These are phyloP conservation scores for Priceomyces fermenticarens DNA, from an alignment of 805 yeast genomes.

Conservation along the genomic window DNA sequence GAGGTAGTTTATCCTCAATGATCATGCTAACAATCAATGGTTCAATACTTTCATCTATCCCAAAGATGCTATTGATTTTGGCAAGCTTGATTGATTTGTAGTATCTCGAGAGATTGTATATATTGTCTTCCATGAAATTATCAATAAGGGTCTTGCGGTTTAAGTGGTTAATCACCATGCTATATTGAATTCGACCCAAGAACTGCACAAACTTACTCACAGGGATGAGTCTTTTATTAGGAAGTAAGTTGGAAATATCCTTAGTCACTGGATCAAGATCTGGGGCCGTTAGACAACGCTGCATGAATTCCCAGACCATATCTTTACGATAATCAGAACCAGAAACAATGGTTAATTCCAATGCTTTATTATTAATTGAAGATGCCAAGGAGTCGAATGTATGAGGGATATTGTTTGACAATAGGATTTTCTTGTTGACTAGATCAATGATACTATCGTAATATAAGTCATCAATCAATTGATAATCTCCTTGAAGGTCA, in stretches of 20 bases:
- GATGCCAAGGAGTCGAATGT: conserved; percentile 6
- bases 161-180: conserved; percentile 7
- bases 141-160: conserved; percentile 11
- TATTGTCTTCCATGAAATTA: conserved; percentile 30
- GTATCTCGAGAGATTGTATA: conserved; percentile 26
- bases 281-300: conserved; percentile 4
- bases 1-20: conserved; percentile 26
- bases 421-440: conserved; percentile 29
- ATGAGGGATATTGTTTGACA: conserved; percentile 13
- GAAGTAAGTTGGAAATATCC: conserved; percentile 8
- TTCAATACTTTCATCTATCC: conserved; percentile 18
- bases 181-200: conserved; percentile 3
- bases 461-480: conserved; percentile 16
- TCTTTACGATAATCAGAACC: conserved; percentile 32
- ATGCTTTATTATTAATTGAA: conserved; percentile 22
- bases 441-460: conserved; percentile 21
- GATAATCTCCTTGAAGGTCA: conserved; percentile 34
- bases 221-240: conserved; percentile 14
- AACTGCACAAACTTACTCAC: conserved; percentile 12
- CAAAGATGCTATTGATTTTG: conserved; percentile 18
- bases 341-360: conserved; percentile 28
- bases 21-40: conserved; percentile 33
- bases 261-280: conserved; percentile 3
- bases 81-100: conserved; percentile 23
- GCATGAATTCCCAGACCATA: conserved; percentile 19